Evolutionary conservation across 257 asterid species (phyloP).

Genomic region (Mentha longifolia): DNA sequence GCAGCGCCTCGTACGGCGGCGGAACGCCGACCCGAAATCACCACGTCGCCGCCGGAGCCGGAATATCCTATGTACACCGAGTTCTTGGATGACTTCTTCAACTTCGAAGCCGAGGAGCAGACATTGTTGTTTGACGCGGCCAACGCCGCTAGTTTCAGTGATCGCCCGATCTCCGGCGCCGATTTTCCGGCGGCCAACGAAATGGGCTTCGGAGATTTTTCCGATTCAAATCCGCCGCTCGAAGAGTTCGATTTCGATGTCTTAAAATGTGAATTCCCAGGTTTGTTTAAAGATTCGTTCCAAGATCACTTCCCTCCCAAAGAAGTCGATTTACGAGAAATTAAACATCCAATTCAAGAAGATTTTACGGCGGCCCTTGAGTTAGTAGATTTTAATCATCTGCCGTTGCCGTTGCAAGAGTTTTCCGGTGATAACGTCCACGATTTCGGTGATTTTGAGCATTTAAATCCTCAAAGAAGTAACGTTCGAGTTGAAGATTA

Average conservation of each 20-base stretch:
- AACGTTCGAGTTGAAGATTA: slow-evolving; percentile 28
- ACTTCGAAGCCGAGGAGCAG: slow-evolving; percentile 34
- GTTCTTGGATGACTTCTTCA: slow-evolving; percentile 47
- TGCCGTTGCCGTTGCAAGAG: neutral
- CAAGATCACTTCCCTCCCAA: neutral
- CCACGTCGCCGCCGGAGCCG: neutral
- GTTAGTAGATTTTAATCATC: slow-evolving; percentile 21
- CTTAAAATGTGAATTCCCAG: neutral
- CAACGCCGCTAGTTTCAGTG: neutral
- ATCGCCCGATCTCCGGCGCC: neutral
- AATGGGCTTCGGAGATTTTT: neutral
- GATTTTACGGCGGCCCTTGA: neutral
- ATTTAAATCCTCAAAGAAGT: slow-evolving; percentile 1
- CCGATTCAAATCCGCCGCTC: neutral
- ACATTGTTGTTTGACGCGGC: slow-evolving; percentile 20
- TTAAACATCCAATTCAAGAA: neutral
- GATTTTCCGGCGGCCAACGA: neutral
- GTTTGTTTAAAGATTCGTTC: slow-evolving; percentile 29
- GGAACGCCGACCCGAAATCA: too few relatives aligned
- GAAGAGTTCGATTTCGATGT: slow-evolving; percentile 6
- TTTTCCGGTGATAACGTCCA: neutral
- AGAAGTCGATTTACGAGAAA: neutral
- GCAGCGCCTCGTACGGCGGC: too few relatives aligned
- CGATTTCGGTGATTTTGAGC: neutral
- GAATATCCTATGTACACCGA: slow-evolving; percentile 37